Evolutionary conservation across 306 rosid species (phyloP), one percentile per base, ranked within the genome.

Genomic region (Ormosia semicastrata): DNA sequence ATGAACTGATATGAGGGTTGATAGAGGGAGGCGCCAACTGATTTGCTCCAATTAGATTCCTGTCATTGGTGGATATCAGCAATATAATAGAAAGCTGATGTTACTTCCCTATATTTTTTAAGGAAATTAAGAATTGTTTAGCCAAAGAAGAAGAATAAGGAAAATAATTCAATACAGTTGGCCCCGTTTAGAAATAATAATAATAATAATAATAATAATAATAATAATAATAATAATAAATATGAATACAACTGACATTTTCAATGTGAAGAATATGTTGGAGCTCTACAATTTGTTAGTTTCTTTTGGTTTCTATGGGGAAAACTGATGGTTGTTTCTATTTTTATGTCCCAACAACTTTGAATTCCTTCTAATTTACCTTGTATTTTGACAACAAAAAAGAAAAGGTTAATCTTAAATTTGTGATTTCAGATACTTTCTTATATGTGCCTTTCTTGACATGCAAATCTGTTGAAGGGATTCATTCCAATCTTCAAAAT

Each of bases 31-130:
- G 67, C 52, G 44, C 80, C 82, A 37, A 44, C 39, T 17, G 40
- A 43, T 83, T 72, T 83, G 3, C 57, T 5, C 13, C 73, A 18
- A 18, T 17, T 40, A 70, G 46, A 84, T 81, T 85, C 85, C n/a
- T 58, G 69, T 68, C 78, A 32, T 72, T 72, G 76, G 53, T 41
- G 50, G 72, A 59, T 43, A 63, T 75, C 77, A 69, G 39, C 29
- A 29, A 66, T 73, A 56, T 57, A 41, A 71, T 17, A 54, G 29
- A 40, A 34, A 37, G 64, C 18, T 63, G 13, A 11, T 52, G 57
- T 18, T 76, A n/a, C 65, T 4, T 77, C 18, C 52, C 14, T 57
- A 12, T 62, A 5, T 62, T 33, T 70, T 46, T 29, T 52, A 70
- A 70, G 58, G 60, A 29, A 46, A 49, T 70, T 47, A 6, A 24